Evolutionary conservation across 108 stramenopile genomes (phyloP).

Genomic region (Hondaea fermentalgiana): DNA sequence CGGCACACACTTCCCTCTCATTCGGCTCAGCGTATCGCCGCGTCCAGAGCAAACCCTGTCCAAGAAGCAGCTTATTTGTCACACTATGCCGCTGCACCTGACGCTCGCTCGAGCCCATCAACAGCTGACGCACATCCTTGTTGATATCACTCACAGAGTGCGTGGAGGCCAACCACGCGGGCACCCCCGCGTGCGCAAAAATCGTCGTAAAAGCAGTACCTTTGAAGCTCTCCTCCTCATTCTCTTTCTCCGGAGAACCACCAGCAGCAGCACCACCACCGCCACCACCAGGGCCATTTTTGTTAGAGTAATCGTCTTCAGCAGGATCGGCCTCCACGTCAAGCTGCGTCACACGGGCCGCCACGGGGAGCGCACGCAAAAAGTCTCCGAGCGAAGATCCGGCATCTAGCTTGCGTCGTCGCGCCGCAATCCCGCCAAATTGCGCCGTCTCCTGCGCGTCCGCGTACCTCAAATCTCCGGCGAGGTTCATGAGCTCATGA

Average conservation of each 20-base stretch:
- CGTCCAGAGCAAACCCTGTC: neutral
- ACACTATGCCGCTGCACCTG: neutral
- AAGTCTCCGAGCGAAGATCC: neutral
- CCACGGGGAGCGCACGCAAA: neutral
- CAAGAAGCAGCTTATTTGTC: neutral
- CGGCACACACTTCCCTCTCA: neutral
- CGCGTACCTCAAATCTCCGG: neutral
- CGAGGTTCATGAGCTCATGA: conserved; percentile 19
- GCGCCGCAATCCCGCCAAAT: neutral
- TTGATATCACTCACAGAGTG: neutral
- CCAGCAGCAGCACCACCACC: neutral
- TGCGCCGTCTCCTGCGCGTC: neutral
- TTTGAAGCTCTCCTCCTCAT: no score
- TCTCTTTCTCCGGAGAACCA: neutral
- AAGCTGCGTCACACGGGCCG: neutral
- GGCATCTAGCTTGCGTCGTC: neutral
- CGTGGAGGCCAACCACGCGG: neutral
- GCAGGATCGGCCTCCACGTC: no score
- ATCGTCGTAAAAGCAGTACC: neutral
- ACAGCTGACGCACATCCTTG: no score
- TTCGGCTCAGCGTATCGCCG: neutral
- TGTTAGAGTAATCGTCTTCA: no score
- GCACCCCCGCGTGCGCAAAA: neutral
- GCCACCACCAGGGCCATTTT: no score
- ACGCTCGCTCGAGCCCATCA: neutral